Percentiles rank a stretch among this genome's conserved stretches.
phyloP scores from a whole-genome alignment of 257 asterid species.

The Capsicum baccatum region DNA sequence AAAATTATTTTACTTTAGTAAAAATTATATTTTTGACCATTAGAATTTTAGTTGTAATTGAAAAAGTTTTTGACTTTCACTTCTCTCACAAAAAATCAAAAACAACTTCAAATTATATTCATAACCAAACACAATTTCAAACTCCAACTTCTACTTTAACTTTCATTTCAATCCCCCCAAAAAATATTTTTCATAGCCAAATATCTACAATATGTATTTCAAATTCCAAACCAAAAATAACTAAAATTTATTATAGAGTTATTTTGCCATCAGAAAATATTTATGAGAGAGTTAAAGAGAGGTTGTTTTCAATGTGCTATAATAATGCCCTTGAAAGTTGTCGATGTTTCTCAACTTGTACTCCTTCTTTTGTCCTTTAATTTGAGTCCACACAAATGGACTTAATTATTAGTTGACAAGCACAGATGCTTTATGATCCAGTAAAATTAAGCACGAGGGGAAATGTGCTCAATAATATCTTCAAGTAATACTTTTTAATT shows the following conservation, averaged over 20 bases:
- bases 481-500: neutral
- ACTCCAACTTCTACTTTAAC: too few species aligned
- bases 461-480: neutral
- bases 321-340: neutral
- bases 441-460: neutral
- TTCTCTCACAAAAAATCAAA: too few species aligned
- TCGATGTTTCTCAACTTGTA: neutral
- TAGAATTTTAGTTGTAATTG: too few species aligned
- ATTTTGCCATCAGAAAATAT: neutral
- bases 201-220: neutral
- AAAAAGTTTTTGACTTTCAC: too few species aligned
- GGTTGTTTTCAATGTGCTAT: neutral
- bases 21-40: too few species aligned
- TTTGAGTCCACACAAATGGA: neutral
- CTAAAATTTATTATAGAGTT: neutral
- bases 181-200: too few species aligned
- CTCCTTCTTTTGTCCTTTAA: neutral
- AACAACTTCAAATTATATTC: too few species aligned
- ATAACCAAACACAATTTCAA: too few species aligned
- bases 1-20: too few species aligned
- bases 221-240: neutral
- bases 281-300: neutral
- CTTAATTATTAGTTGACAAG: neutral
- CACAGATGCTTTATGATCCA: neutral
- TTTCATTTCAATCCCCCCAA: too few species aligned